A percentile compares a stretch with the other conserved stretches of the same genome.
phyloP scores from a whole-genome alignment of 345 rosid genomes.

The Passiflora organensis region DNA sequence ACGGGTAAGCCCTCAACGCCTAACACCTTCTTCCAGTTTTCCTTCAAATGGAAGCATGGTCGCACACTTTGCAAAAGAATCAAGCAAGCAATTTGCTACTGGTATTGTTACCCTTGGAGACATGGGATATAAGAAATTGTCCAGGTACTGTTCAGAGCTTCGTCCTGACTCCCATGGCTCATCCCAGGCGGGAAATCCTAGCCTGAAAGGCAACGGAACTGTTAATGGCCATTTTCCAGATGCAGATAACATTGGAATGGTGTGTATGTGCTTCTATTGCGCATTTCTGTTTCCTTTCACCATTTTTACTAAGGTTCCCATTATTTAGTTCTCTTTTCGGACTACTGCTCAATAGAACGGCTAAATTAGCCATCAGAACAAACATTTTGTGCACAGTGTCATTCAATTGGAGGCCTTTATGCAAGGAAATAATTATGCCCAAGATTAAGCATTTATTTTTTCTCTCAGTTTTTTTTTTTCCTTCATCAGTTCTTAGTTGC shows the following conservation, averaged over 20 bases:
- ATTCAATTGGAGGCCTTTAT: neutral
- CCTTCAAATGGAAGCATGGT: constrained; percentile 54
- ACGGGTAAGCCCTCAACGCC: constrained; percentile 57
- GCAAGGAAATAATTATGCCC: neutral
- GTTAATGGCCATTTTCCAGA: constrained; percentile 54
- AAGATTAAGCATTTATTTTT: neutral
- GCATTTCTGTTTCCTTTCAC: constrained; percentile 13
- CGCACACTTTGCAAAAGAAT: constrained; percentile 77
- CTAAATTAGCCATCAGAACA: too few relatives aligned
- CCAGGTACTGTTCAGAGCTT: constrained; percentile 71
- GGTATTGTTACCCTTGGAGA: constrained; percentile 87
- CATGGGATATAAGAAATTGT: constrained; percentile 63
- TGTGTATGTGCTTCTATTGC: constrained; percentile 20
- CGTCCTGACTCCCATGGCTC: constrained; percentile 53
- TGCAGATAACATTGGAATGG: constrained; percentile 81
- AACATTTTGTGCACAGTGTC: too few relatives aligned
- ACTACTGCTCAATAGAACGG: too few relatives aligned
- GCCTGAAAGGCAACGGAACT: constrained; percentile 50
- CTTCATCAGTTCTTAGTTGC: neutral
- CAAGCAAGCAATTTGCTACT: constrained; percentile 86
- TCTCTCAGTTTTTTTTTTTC: neutral
- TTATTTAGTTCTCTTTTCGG: neutral
- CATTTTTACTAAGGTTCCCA: neutral
- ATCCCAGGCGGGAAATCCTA: constrained; percentile 40
- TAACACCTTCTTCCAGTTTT: constrained; percentile 47